Conservation (phyloP, 441 rosid genomes). For the Adansonia rubrostipa region DNA sequence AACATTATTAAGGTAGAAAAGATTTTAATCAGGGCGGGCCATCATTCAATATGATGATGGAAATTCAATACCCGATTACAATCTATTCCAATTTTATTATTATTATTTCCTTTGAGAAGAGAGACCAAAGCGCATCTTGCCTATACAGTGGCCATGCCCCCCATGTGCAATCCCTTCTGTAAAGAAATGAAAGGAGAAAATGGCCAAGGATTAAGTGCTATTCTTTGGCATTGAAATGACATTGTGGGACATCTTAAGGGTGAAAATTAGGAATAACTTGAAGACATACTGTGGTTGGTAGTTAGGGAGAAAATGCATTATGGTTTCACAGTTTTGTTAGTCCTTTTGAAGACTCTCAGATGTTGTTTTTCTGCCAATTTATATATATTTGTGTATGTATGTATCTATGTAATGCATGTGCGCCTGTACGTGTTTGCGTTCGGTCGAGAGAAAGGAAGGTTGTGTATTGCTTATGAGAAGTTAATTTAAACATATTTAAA, state of each 20-base stretch:
- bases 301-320: conserved; percentile 69
- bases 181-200: conserved; percentile 56
- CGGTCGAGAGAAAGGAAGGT: neutral
- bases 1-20: neutral
- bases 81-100: neutral
- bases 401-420: neutral
- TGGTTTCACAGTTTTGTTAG: conserved; percentile 45
- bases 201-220: conserved; percentile 39
- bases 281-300: conserved; percentile 63
- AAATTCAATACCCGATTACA: conserved; percentile 27
- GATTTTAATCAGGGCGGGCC: conserved; percentile 20
- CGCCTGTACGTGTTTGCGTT: neutral
- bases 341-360: conserved; percentile 44
- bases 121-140: conserved; percentile 69
- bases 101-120: conserved; percentile 31
- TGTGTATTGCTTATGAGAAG: neutral
- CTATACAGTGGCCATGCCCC: conserved; percentile 60
- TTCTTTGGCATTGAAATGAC: conserved; percentile 79
- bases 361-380: neutral
- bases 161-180: conserved; percentile 95
- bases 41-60: conserved; percentile 24
- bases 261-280: conserved; percentile 33
- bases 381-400: neutral
- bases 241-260: conserved; percentile 49
- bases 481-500: conserved; percentile 10